phyloP scores from a whole-genome alignment of 768 basidiomycete species.

The Hericium rajendrae region DNA sequence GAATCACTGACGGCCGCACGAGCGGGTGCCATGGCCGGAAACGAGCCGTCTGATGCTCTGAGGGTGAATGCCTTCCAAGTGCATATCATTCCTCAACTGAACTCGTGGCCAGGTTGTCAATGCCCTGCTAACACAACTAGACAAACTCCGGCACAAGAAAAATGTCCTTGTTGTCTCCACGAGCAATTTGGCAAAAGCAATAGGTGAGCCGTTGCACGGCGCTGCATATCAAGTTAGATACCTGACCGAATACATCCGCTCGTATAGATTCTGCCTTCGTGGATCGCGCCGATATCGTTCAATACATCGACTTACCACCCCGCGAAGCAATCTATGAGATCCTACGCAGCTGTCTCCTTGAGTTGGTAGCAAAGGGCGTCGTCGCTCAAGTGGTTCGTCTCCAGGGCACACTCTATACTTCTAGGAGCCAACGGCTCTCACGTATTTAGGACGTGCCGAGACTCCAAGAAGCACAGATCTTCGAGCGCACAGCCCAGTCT shows the following conservation, averaged over 20 bases:
- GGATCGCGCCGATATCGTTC: slow-evolving; percentile 93
- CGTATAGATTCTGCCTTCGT: slow-evolving; percentile 83
- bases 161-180: slow-evolving; percentile 96
- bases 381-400: slow-evolving; percentile 49
- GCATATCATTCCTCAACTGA: not conserved
- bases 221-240: not conserved
- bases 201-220: slow-evolving; percentile 43
- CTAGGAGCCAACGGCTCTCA: not conserved
- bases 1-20: slow-evolving; percentile 92
- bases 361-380: slow-evolving; percentile 69
- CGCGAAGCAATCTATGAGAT: slow-evolving; percentile 92
- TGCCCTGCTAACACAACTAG: slow-evolving; percentile 91
- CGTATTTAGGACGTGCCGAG: slow-evolving; percentile 47
- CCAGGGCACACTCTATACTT: not conserved
- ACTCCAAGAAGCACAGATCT: slow-evolving; percentile 50
- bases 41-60: slow-evolving; percentile 91
- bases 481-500: slow-evolving; percentile 27
- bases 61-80: slow-evolving; percentile 40
- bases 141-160: slow-evolving; percentile 86
- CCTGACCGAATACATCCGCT: not conserved
- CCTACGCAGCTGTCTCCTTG: slow-evolving; percentile 67
- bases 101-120: slow-evolving; percentile 74
- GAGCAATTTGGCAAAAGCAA: slow-evolving; percentile 89
- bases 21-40: slow-evolving; percentile 90
- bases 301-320: slow-evolving; percentile 88